Evolutionary conservation across 1,284 basidiomycete genomes (phyloP).

Genomic region (Apiotrichum akiyoshidainum): DNA sequence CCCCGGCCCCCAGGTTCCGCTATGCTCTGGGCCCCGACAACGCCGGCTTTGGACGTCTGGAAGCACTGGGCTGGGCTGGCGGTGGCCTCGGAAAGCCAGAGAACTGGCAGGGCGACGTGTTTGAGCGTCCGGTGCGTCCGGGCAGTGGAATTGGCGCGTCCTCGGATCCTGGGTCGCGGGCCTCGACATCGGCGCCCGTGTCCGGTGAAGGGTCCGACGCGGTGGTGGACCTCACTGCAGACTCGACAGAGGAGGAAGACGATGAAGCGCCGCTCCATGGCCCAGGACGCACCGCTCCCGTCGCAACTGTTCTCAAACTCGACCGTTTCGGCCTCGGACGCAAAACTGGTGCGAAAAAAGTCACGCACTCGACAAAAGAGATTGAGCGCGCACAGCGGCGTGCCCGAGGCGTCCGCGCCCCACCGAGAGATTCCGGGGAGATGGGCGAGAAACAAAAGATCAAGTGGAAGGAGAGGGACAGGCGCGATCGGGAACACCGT

Average conservation of each 20-base stretch:
- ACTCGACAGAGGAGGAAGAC: conserved; percentile 8
- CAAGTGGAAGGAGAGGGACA: conserved; percentile 42
- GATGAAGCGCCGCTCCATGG: conserved; percentile 5
- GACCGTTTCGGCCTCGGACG: conserved; percentile 41
- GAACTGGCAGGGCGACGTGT: conserved; percentile 17
- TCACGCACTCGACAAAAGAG: conserved; percentile 41
- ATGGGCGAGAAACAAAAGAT: conserved; percentile 35
- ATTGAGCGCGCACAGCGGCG: conserved; percentile 36
- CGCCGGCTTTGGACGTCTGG: conserved; percentile 40
- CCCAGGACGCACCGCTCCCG: conserved; percentile 42
- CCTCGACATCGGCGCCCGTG: background rate
- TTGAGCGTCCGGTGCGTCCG: background rate
- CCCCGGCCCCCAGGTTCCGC: conserved; percentile 8
- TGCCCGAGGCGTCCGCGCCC: conserved; percentile 18
- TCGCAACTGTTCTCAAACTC: conserved; percentile 44
- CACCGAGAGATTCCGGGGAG: conserved; percentile 3
- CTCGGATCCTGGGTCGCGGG: background rate
- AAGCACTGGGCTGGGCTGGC: conserved; percentile 41
- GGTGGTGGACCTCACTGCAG: conserved; percentile 18
- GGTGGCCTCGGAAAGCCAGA: conserved; percentile 41
- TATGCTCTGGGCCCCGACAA: conserved; percentile 48
- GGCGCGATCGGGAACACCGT: conserved; percentile 40
- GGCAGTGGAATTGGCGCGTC: background rate
- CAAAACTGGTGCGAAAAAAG: conserved; percentile 17
- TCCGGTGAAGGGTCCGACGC: conserved; percentile 1